Evolutionary conservation across 257 asterid species (phyloP).

Genomic region (Knoxia roxburghii): DNA sequence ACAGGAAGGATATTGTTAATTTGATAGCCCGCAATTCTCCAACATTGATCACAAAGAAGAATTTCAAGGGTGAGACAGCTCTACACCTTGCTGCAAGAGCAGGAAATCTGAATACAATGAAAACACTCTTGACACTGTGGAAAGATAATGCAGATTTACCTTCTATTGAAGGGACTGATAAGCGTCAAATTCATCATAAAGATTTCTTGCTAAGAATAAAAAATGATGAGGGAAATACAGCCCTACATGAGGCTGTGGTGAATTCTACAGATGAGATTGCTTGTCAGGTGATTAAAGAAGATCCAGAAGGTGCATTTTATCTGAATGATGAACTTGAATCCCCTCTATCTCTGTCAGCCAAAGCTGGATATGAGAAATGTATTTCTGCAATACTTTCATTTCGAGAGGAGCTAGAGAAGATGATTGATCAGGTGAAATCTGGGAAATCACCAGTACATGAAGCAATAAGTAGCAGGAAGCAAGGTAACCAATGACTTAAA

Average conservation of each 20-base stretch:
- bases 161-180: background rate
- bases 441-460: slow-evolving; percentile 7
- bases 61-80: slow-evolving; percentile 2
- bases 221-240: slow-evolving; percentile 3
- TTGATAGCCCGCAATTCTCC: background rate
- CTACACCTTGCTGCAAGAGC: slow-evolving; percentile 9
- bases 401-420: background rate
- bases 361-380: background rate
- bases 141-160: background rate
- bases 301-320: background rate
- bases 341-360: slow-evolving; percentile 5
- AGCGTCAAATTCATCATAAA: background rate
- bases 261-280: background rate
- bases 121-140: background rate
- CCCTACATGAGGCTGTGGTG: slow-evolving; percentile 4
- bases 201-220: background rate
- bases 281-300: background rate
- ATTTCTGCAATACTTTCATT: background rate
- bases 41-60: background rate
- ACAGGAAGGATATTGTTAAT: too few relatives aligned
- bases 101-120: background rate
- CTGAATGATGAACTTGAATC: background rate
- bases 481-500: background rate
- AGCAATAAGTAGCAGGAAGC: background rate
- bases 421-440: background rate